phyloP scores from a whole-genome alignment of 1,284 basidiomycete genomes.

The Fistulinella cinereoalba region DNA sequence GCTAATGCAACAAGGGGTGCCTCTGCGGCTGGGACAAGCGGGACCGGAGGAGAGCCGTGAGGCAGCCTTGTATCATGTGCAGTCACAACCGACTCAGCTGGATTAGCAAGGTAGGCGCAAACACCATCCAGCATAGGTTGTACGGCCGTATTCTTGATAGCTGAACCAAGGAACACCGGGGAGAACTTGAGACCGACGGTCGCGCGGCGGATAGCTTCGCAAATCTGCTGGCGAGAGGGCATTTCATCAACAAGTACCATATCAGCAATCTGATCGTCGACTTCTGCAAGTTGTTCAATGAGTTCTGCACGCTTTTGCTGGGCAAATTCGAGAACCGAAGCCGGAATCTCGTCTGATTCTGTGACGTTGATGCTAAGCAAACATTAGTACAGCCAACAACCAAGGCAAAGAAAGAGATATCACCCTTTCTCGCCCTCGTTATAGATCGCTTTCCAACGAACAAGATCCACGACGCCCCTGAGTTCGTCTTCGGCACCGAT shows the following conservation, averaged over 20 bases:
- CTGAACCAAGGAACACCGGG: constrained; percentile 96
- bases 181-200: constrained; percentile 90
- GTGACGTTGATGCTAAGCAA: constrained; percentile 68
- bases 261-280: constrained; percentile 93
- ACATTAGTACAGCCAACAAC: constrained; percentile 1
- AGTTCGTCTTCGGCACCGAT: constrained; percentile 92
- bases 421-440: constrained; percentile 95
- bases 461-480: constrained; percentile 89
- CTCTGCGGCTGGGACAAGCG: constrained; percentile 74
- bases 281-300: constrained; percentile 94
- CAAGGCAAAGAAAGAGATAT: constrained; percentile 23
- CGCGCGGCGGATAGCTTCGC: constrained; percentile 83
- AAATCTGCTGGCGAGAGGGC: constrained; percentile 74
- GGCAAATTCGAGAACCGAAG: constrained; percentile 67
- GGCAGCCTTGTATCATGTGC: constrained; percentile 85
- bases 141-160: constrained; percentile 97
- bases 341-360: constrained; percentile 90
- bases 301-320: constrained; percentile 86
- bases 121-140: constrained; percentile 95
- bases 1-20: constrained; percentile 93
- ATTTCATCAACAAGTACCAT: constrained; percentile 85
- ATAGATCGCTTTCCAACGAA: constrained; percentile 94
- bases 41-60: constrained; percentile 62
- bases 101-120: constrained; percentile 93
- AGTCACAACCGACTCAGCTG: constrained; percentile 74